phyloP scores from a whole-genome alignment of 352 stramenopile genomes.

The Pythium sp. region DNA sequence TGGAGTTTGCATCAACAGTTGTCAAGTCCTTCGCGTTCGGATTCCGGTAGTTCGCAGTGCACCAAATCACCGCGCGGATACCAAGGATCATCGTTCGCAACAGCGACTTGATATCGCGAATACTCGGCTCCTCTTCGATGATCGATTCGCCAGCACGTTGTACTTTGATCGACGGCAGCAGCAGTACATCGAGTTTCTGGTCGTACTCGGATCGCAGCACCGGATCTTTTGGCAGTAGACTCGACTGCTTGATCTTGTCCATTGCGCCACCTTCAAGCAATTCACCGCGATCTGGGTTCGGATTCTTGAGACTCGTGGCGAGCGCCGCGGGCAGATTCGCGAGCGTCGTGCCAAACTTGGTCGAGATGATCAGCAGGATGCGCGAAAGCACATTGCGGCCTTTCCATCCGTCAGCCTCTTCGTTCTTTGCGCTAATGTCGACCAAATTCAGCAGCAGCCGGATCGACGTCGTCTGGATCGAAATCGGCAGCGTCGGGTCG shows the following conservation, averaged over 20 bases:
- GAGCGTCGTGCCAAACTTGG: conserved; percentile 92
- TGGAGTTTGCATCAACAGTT: conserved; percentile 59
- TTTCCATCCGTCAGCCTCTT: conserved; percentile 84
- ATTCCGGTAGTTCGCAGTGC: conserved; percentile 92
- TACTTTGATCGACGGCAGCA: conserved; percentile 54
- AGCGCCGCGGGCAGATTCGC: conserved; percentile 68
- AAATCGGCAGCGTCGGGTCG: conserved; percentile 91
- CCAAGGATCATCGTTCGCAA: conserved; percentile 97
- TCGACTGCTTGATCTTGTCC: conserved; percentile 87
- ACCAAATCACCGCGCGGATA: conserved; percentile 98
- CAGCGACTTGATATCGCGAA: conserved; percentile 92
- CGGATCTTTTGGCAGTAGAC: conserved; percentile 56
- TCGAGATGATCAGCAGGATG: conserved; percentile 91
- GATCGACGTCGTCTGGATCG: conserved; percentile 96
- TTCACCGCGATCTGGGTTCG: conserved; percentile 48
- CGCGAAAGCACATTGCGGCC: conserved; percentile 88
- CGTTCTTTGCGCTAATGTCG: conserved; percentile 96
- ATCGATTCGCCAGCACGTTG: conserved; percentile 48
- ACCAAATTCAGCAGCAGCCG: conserved; percentile 96
- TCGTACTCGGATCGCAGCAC: conserved; percentile 61
- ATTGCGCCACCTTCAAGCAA: conserved; percentile 81
- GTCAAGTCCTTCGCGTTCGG: conserved; percentile 83
- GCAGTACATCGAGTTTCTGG: conserved; percentile 66
- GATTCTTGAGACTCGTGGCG: conserved; percentile 45
- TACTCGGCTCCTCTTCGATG: conserved; percentile 72